These are phyloP conservation scores for Boletus huronensis DNA, from an alignment of 768 basidiomycete species.

Conservation along the genomic window DNA sequence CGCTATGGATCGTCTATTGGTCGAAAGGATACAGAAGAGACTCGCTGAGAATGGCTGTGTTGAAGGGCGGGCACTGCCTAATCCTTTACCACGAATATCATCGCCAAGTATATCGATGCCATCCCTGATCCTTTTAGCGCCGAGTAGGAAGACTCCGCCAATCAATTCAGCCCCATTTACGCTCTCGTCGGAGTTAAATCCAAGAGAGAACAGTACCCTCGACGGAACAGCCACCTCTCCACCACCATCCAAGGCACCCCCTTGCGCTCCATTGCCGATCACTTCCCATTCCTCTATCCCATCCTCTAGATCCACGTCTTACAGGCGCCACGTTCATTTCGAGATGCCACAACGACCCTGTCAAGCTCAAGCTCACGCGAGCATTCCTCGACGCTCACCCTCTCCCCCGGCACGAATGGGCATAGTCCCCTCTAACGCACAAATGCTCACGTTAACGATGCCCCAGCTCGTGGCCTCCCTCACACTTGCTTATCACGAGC, in stretches of 20 bases:
- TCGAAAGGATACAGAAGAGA: slow-evolving; percentile 31
- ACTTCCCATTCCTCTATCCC: slow-evolving; percentile 2
- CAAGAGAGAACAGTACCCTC: neutral
- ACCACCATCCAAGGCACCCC: neutral
- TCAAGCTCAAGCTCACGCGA: slow-evolving; percentile 2
- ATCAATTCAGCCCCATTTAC: neutral
- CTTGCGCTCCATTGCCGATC: slow-evolving; percentile 1
- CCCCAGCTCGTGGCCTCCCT: slow-evolving; percentile 32
- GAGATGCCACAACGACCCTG: slow-evolving; percentile 6
- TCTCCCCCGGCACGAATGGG: slow-evolving; percentile 22
- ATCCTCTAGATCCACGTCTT: neutral
- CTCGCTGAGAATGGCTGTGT: slow-evolving; percentile 32
- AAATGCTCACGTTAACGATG: slow-evolving; percentile 24
- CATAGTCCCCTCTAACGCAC: slow-evolving; percentile 1
- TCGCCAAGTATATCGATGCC: slow-evolving; percentile 24
- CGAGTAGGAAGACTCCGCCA: slow-evolving; percentile 6
- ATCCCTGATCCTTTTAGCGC: slow-evolving; percentile 15
- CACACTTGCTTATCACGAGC: slow-evolving; percentile 26
- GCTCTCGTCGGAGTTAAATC: neutral
- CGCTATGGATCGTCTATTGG: slow-evolving; percentile 34
- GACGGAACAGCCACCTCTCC: neutral
- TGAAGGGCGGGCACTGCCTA: slow-evolving; percentile 20
- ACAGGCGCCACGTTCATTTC: slow-evolving; percentile 26
- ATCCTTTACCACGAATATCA: slow-evolving; percentile 21
- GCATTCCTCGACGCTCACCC: slow-evolving; percentile 22